Evolutionary conservation across 768 basidiomycete genomes (phyloP).

Genomic region (Termitomyces titanicus): DNA sequence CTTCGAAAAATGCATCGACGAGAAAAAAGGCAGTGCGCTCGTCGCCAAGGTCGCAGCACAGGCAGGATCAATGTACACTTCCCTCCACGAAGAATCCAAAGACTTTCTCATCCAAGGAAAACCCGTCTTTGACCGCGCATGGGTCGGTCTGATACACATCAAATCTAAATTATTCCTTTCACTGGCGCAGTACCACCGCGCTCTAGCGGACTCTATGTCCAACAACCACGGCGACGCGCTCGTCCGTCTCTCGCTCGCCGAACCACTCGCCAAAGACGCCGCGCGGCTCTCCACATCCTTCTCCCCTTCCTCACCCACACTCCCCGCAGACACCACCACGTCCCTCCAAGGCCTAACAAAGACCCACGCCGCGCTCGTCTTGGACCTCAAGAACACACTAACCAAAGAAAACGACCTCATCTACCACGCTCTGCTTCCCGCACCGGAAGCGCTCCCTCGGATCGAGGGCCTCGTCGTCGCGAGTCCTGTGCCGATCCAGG

Average conservation of each 20-base stretch:
- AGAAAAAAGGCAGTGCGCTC: constrained; percentile 81
- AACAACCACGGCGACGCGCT: constrained; percentile 87
- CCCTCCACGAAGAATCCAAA: constrained; percentile 88
- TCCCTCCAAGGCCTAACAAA: constrained; percentile 83
- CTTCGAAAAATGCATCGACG: constrained; percentile 89
- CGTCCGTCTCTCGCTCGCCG: constrained; percentile 73
- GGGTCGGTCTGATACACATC: constrained; percentile 87
- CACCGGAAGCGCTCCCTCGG: constrained; percentile 69
- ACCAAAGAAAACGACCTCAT: constrained; percentile 94
- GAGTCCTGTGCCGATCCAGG: constrained; percentile 87
- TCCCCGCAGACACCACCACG: constrained; percentile 82
- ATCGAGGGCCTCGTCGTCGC: constrained; percentile 86
- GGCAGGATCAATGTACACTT: constrained; percentile 74
- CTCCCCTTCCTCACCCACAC: constrained; percentile 65
- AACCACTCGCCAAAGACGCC: constrained; percentile 82
- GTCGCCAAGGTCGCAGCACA: constrained; percentile 84
- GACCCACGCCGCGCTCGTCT: constrained; percentile 71
- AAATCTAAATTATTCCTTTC: constrained; percentile 91
- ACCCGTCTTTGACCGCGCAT: constrained; percentile 94
- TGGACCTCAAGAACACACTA: constrained; percentile 72
- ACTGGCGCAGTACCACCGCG: constrained; percentile 83
- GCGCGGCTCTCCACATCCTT: constrained; percentile 65
- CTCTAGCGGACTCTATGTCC: constrained; percentile 68
- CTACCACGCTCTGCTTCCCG: constrained; percentile 87
- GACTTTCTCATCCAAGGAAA: constrained; percentile 96